Evolutionary conservation across 2,329 filamentous ascomycete genomes (phyloP).

Genomic region (Domatiomyces catenatus): DNA sequence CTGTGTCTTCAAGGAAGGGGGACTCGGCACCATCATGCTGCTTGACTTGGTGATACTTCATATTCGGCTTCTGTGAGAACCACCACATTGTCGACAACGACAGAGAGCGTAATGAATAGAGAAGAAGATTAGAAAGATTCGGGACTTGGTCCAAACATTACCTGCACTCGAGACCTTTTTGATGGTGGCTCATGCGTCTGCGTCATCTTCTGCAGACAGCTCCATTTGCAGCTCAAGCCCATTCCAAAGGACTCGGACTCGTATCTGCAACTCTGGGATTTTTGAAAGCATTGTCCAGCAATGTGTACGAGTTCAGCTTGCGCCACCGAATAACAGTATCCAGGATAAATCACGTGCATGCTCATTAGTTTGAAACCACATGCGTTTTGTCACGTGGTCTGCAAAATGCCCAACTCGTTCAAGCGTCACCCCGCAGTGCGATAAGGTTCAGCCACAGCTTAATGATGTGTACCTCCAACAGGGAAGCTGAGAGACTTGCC

Average conservation of each 20-base stretch:
- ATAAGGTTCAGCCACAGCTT: too few species aligned
- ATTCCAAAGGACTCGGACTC: not conserved
- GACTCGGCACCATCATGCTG: conserved; percentile 8
- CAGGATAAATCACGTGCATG: too few species aligned
- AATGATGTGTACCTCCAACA: too few species aligned
- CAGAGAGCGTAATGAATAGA: not conserved
- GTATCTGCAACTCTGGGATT: not conserved
- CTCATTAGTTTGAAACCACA: too few species aligned
- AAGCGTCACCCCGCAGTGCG: too few species aligned
- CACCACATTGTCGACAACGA: conserved; percentile 14
- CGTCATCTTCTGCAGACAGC: not conserved
- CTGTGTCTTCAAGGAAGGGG: conserved; percentile 9
- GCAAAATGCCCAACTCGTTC: too few species aligned
- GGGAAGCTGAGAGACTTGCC: too few species aligned
- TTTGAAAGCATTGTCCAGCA: not conserved
- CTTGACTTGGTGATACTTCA: conserved; percentile 12
- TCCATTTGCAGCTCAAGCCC: not conserved
- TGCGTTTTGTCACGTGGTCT: too few species aligned
- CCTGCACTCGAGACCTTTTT: not conserved
- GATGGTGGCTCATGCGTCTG: not conserved
- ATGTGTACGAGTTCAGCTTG: not conserved
- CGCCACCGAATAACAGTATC: too few species aligned
- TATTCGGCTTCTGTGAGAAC: conserved; percentile 2
- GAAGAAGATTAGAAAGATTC: not conserved
- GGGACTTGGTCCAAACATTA: not conserved